Conservation (phyloP, 495 filamentous ascomycete species). For the Aspergillus hancockii region DNA sequence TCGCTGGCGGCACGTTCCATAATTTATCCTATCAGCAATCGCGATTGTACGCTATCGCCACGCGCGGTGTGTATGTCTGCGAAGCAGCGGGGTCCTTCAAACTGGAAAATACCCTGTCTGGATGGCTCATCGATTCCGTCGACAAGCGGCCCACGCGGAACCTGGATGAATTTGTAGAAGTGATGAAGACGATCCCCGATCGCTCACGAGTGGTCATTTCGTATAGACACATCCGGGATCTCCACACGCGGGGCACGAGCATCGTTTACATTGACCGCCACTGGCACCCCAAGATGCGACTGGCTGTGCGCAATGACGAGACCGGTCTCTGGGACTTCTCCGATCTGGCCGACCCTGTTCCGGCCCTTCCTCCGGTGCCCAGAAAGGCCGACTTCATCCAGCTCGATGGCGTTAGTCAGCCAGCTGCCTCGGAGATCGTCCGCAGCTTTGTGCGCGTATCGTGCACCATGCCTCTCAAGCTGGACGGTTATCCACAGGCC, state of each 20-base stretch:
- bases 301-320: slow-evolving; percentile 87
- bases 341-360: slow-evolving; percentile 77
- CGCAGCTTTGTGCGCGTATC: slow-evolving; percentile 92
- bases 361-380: slow-evolving; percentile 67
- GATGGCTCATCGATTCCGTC: slow-evolving; percentile 91
- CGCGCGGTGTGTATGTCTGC: slow-evolving; percentile 90
- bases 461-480: slow-evolving; percentile 89
- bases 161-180: slow-evolving; percentile 85
- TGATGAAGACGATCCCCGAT: slow-evolving; percentile 85
- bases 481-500: slow-evolving; percentile 92
- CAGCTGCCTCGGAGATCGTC: slow-evolving; percentile 86
- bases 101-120: slow-evolving; percentile 84
- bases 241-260: slow-evolving; percentile 90
- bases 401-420: slow-evolving; percentile 84
- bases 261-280: slow-evolving; percentile 93
- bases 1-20: slow-evolving; percentile 92
- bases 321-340: slow-evolving; percentile 95
- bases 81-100: slow-evolving; percentile 94
- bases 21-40: slow-evolving; percentile 95
- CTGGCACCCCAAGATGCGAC: slow-evolving; percentile 90
- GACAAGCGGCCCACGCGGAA: slow-evolving; percentile 88
- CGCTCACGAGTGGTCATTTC: slow-evolving; percentile 87
- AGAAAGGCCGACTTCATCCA: slow-evolving; percentile 86
- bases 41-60: slow-evolving; percentile 86
- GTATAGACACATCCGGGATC: slow-evolving; percentile 91